Evolutionary conservation across 2,329 filamentous ascomycete genomes (phyloP), one percentile per base, ranked within the genome.

Genomic region (Acarospora socialis): DNA sequence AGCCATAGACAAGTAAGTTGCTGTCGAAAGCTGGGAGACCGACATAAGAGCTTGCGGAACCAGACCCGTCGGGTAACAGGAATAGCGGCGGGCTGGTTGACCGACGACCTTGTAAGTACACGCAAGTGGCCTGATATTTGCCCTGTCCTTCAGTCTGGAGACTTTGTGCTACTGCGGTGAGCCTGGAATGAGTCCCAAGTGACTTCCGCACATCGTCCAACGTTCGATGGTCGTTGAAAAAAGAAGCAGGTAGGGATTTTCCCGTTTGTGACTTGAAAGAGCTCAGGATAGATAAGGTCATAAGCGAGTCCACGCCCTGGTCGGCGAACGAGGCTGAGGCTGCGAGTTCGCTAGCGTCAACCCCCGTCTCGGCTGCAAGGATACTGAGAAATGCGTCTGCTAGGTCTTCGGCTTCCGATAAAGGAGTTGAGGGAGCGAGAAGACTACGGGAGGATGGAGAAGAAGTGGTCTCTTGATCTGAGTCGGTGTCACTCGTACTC

Each of bases 231-330:
- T 45, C 38, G 3, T 34, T 28, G 21, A 46, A 36, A 25, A 46
- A 45, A n/a, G 33, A 39, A 6, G 44, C 36, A 3, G 43, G 39
- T 2, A 46, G 33, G 3, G 35, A 30, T 15, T 33, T 35, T 9
- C 37, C 39, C 1, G 38, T 43, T 21, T 43, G 33, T 5, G 24
- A 17, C 28, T 45, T 41, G 32, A 45, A 38, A 12, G 35, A 24
- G 22, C 30, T 33, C 4, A 45, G 19, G n/a, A 42, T 43, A 6
- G 37, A 32, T 7, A 46, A 33, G 12, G 37, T 39, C 7, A 46
- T 22, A 10, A 46, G 28, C 7, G 38, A 42, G 20, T 46, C 44
- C 5, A 46, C 37, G 7, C 44, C 44, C 7, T 45, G 32, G 5
- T 43, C 37, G 4, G 33, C 36, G 21, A 46, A 32, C 7, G 37